These are phyloP conservation scores for Penicillium paxilli DNA, from an alignment of 495 filamentous ascomycete genomes.

Conservation along the genomic window DNA sequence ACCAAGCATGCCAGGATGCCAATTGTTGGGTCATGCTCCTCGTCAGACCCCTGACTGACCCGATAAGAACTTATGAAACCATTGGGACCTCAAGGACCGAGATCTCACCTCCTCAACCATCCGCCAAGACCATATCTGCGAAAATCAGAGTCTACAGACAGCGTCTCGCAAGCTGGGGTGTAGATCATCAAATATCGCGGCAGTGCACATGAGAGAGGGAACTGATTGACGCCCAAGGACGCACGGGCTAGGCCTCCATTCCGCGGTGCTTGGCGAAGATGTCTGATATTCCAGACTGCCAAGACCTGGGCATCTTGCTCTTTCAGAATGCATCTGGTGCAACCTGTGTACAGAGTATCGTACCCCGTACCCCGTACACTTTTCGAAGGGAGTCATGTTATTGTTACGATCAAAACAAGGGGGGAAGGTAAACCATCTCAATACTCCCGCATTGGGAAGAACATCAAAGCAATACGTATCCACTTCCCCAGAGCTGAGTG, in stretches of 20 bases:
- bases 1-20: not conserved
- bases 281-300: conserved; percentile 16
- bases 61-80: not conserved
- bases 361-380: too few species aligned
- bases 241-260: conserved; percentile 4
- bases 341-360: too few species aligned
- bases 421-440: not conserved
- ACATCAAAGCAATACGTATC: not conserved
- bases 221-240: not conserved
- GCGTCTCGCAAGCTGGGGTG: not conserved
- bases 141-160: not conserved
- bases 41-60: not conserved
- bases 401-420: not conserved
- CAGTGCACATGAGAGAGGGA: not conserved
- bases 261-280: conserved; percentile 22
- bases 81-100: not conserved
- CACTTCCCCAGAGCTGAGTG: not conserved
- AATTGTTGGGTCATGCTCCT: not conserved
- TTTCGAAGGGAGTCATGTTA: too few species aligned
- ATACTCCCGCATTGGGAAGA: not conserved
- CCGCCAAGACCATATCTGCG: not conserved
- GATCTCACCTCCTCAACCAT: not conserved
- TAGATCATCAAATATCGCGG: conserved; percentile 13
- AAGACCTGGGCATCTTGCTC: conserved; percentile 18
- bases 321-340: conserved; percentile 28